Base-by-base conservation (phyloP, 768 basidiomycete species). In the Tylopilus felleus region DNA sequence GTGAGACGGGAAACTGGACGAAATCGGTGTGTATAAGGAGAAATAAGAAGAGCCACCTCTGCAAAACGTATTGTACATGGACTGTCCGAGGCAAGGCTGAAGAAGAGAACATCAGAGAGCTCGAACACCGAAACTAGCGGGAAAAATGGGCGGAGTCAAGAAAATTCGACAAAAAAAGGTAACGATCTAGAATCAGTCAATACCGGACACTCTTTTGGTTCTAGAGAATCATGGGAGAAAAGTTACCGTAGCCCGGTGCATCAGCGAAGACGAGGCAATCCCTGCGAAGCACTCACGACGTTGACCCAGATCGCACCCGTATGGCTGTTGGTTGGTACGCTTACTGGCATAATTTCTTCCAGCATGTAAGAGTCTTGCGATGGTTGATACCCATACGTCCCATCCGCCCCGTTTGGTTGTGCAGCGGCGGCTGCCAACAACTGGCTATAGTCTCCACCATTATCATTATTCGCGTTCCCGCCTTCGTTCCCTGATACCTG, bases 301-400 rank as follows among this genome's bases (percentile, higher is more conserved):
- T 72, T 73, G 69, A 75, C 71, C 81, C 75, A 77, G 56, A 74
- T 65, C 51, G 65, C 67, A 57, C 68, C 67, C 28, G 70, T 38
- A 49, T 71, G 64, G n/a, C 63, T 61, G 44, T 62, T 68, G 52
- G 59, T 50, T n/a, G 69, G 71, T 28, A 60, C 42, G 43, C 63
- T 69, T 23, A 67, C 65, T 41, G 68, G 67, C 48, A 82, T 80
- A 56, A 82, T 80, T 72, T 88, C 86, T 64, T 88, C 88, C 35
- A 83, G 75, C 75, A 88, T 80, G 60, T 80, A 90, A 49, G 81
- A 75, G 49, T 88, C 84, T 51, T 82, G 81, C 13, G 77, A 76
- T 23, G 75, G 72, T 61, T 81, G 79, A 57, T 76, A 82, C 48
- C 78, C 81, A 63, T 79, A 80, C 42, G 79, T 74, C 8, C 78